These are phyloP conservation scores for Acanthamoeba divionensis DNA, from an alignment of 208 protist genomes.

Conservation along the genomic window DNA sequence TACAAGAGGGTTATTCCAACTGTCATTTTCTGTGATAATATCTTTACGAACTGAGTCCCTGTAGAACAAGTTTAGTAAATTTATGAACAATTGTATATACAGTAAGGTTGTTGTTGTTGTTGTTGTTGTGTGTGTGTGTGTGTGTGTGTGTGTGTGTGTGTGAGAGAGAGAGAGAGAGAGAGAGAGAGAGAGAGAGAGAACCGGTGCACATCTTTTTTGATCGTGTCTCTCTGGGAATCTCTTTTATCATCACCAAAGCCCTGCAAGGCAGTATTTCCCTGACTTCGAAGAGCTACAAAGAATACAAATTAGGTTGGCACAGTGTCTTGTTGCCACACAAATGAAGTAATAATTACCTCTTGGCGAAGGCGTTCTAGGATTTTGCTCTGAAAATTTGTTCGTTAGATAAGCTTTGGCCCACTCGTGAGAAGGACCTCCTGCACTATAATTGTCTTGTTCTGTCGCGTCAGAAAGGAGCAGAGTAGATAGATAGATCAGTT, in stretches of 20 bases:
- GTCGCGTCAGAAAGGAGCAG: not conserved
- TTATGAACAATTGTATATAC: not conserved
- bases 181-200: not conserved
- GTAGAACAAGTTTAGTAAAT: not conserved
- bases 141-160: too few species aligned
- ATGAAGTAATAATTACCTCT: too few species aligned
- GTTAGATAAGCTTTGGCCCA: not conserved
- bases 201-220: constrained; percentile 6
- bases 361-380: not conserved
- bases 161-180: not conserved
- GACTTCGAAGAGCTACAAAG: not conserved
- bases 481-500: not conserved
- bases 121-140: too few species aligned
- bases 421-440: not conserved
- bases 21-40: not conserved
- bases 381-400: not conserved
- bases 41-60: not conserved
- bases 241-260: not conserved
- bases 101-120: too few species aligned
- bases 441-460: constrained; percentile 28
- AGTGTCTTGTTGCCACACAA: too few species aligned
- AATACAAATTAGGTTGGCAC: not conserved
- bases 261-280: not conserved
- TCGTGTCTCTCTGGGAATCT: not conserved
- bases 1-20: not conserved